phyloP scores from a whole-genome alignment of 1,139 yeast species.

The Blastobotrys petasosporus region DNA sequence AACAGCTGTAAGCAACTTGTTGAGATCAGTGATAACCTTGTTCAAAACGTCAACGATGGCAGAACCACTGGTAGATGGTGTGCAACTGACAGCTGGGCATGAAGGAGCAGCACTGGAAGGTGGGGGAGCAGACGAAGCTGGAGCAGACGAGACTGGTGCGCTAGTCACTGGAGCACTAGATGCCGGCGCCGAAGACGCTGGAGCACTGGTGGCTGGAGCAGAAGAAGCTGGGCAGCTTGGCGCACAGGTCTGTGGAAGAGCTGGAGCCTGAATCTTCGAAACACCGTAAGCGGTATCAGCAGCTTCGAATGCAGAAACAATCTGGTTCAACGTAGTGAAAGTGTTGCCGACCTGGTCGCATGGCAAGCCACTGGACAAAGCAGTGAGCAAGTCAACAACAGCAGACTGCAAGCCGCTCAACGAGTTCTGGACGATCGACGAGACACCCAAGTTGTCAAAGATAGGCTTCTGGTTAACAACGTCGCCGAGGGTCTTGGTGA shows the following conservation, averaged over 20 bases:
- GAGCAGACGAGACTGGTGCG: constrained; percentile 5
- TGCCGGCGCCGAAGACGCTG: not conserved
- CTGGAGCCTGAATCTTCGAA: constrained; percentile 1
- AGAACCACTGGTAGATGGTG: not conserved
- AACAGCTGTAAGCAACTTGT: too few species aligned
- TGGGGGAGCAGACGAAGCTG: constrained; percentile 7
- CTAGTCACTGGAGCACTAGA: constrained; percentile 11
- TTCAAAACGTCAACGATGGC: too few species aligned
- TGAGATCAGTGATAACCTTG: too few species aligned
- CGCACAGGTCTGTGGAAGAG: constrained; percentile 8
- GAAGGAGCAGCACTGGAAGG: too few species aligned
- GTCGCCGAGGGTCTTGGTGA: constrained; percentile 4
- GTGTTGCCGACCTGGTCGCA: constrained; percentile 5
- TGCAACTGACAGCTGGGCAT: too few species aligned
- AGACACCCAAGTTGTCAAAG: constrained; percentile 2
- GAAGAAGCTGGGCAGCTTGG: constrained; percentile 3
- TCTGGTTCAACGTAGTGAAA: constrained; percentile 4
- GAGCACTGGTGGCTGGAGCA: constrained; percentile 1
- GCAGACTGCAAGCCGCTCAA: constrained; percentile 4
- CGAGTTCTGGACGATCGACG: not conserved
- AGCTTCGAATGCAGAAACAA: constrained; percentile 7
- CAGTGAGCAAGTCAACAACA: constrained; percentile 5
- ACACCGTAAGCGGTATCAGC: constrained; percentile 6
- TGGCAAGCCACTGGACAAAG: constrained; percentile 1
- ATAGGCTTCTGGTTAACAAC: not conserved